phyloP scores from a whole-genome alignment of 148 eudicot genomes.

The Diospyros lotus region DNA sequence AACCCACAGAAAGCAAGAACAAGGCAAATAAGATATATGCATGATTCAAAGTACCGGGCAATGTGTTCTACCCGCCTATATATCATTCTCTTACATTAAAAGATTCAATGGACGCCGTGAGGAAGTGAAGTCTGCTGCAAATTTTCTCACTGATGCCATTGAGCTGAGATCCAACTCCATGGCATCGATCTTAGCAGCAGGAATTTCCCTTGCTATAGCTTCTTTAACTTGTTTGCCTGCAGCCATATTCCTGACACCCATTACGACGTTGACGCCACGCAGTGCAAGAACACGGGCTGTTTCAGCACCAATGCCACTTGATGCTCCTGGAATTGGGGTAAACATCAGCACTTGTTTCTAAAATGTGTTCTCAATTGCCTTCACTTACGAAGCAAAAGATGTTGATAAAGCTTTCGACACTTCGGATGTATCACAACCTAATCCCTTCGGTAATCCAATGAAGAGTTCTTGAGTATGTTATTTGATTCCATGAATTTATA shows the following conservation, averaged over 20 bases:
- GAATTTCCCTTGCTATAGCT: constrained; percentile 52
- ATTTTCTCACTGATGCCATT: constrained; percentile 63
- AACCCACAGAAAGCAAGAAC: background rate
- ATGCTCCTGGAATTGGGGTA: constrained; percentile 47
- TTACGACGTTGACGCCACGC: constrained; percentile 76
- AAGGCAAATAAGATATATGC: background rate
- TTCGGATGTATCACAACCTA: no score
- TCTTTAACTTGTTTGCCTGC: constrained; percentile 48
- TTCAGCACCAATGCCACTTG: constrained; percentile 82
- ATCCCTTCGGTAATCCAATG: no score
- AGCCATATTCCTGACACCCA: constrained; percentile 68
- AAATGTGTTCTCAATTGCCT: no score
- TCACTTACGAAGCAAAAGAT: no score
- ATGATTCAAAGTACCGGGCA: background rate
- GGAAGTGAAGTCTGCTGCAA: constrained; percentile 53
- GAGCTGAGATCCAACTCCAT: constrained; percentile 87
- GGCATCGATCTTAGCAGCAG: constrained; percentile 67
- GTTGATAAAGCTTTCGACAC: no score
- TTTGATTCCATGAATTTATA: no score
- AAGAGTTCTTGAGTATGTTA: no score
- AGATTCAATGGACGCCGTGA: constrained; percentile 58
- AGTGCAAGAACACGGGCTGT: constrained; percentile 79
- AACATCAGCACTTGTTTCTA: background rate
- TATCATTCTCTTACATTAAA: constrained; percentile 50
- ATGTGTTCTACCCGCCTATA: background rate